Evolutionary conservation across 345 rosid genomes (phyloP), one percentile per base, ranked within the genome.

Genomic region (Populus alba): DNA sequence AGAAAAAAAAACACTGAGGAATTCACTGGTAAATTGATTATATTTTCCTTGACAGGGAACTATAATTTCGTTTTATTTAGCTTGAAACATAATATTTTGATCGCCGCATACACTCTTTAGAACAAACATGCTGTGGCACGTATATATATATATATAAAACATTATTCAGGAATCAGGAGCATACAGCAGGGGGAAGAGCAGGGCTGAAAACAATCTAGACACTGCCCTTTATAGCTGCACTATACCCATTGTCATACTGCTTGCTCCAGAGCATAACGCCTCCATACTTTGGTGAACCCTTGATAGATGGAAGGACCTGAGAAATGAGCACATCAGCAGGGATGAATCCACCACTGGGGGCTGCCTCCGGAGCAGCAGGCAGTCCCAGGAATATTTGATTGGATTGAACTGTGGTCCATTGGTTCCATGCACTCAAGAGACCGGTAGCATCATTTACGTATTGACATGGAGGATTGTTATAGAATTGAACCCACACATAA

Each of bases 251-350:
- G 6, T 79, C 77, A 66, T 37, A 72, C n/a, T 53, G 74, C 77
- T 79, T 79, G 23, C 25, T 39, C 81, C 81, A 73, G 23, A 79
- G 81, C 81, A 79, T 79, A 0, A 79, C 81, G 11, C 77, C 81
- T 39, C 77, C 81, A 66, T 73, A 79, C 23, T 73, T 79, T 0
- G 59, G 23, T 1, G 81, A 79, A 7, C 0, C 66, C 81, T 79
- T 79, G 39, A 79, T 73, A 9, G 66, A 10, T 5, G 81, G 81
- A 73, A 79, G 81, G 31, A 79, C 67, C 47, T 79, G 77, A 3
- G 81, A 66, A 12, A 53, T 79, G 11, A 79, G 77, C 43, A 38
- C 81, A 37, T 66, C 68, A 1, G 72, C 25, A 1, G 81, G 81
- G 27, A 78, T 78, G n/a, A 47, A 78, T 7, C 81, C 77, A 15